phyloP scores from a whole-genome alignment of 2,329 filamentous ascomycete genomes.

The Aspergillus sojae region DNA sequence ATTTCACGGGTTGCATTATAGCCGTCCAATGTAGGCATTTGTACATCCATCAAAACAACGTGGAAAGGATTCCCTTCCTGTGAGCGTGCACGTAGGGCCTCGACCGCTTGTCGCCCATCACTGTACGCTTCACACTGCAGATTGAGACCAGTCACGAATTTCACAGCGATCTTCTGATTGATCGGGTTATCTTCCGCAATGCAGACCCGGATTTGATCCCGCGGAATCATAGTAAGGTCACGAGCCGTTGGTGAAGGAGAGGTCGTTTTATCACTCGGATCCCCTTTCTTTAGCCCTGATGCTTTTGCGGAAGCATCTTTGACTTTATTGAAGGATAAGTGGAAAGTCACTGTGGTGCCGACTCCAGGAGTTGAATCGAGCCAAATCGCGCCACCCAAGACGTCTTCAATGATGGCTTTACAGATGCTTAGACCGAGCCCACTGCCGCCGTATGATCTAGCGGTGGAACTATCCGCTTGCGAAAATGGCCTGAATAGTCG shows the following conservation, averaged over 20 bases:
- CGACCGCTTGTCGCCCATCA: slow-evolving; percentile 84
- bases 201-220: slow-evolving; percentile 80
- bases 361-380: slow-evolving; percentile 73
- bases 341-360: slow-evolving; percentile 71
- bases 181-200: slow-evolving; percentile 95
- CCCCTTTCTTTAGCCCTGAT: slow-evolving; percentile 54
- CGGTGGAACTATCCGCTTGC: slow-evolving; percentile 88
- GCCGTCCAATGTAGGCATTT: slow-evolving; percentile 92
- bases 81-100: slow-evolving; percentile 75
- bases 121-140: slow-evolving; percentile 87
- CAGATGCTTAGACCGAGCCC: slow-evolving; percentile 91
- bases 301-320: slow-evolving; percentile 58
- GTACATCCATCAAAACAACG: slow-evolving; percentile 91
- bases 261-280: slow-evolving; percentile 45
- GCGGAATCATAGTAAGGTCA: slow-evolving; percentile 72
- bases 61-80: slow-evolving; percentile 78
- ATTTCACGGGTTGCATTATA: slow-evolving; percentile 88
- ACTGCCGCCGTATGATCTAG: slow-evolving; percentile 87
- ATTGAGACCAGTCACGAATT: slow-evolving; percentile 83
- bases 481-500: slow-evolving; percentile 92
- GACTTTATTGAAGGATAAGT: slow-evolving; percentile 82
- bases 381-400: slow-evolving; percentile 84
- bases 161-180: slow-evolving; percentile 91
- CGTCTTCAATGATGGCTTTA: slow-evolving; percentile 89
- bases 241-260: slow-evolving; percentile 53